These are phyloP conservation scores for Arctium minus DNA, from an alignment of 129 eudicot genomes.

Conservation along the genomic window DNA sequence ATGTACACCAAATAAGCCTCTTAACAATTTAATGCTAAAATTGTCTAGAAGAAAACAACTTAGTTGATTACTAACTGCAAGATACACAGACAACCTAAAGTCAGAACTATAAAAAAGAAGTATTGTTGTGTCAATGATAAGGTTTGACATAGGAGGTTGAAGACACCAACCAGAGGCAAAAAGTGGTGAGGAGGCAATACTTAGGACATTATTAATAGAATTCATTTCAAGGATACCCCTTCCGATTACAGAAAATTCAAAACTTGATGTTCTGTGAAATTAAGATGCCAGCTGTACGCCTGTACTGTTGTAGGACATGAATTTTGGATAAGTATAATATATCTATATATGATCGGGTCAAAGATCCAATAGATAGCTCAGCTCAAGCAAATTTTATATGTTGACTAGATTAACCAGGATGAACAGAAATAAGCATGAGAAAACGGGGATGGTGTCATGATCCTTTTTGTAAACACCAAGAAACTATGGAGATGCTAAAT, in stretches of 20 bases:
- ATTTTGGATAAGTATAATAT: background rate
- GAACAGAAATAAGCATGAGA: too few relatives aligned
- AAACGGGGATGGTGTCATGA: too few relatives aligned
- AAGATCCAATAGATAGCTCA: background rate
- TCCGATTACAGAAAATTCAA: background rate
- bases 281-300: background rate
- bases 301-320: background rate
- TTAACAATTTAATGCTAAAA: background rate
- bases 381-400: background rate
- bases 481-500: too few relatives aligned
- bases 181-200: background rate
- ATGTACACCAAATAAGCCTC: background rate
- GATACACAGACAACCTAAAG: constrained; percentile 2
- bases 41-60: constrained; percentile 1
- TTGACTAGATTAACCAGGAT: background rate
- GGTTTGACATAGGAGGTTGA: background rate
- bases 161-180: background rate
- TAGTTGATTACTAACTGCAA: background rate
- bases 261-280: background rate
- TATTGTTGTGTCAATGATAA: background rate
- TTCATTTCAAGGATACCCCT: background rate
- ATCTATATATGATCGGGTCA: background rate
- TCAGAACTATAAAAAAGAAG: background rate
- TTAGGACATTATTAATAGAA: background rate
- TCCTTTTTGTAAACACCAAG: too few relatives aligned